phyloP scores from a whole-genome alignment of 108 stramenopile genomes.

The Mayamaea pseudoterrestris region DNA sequence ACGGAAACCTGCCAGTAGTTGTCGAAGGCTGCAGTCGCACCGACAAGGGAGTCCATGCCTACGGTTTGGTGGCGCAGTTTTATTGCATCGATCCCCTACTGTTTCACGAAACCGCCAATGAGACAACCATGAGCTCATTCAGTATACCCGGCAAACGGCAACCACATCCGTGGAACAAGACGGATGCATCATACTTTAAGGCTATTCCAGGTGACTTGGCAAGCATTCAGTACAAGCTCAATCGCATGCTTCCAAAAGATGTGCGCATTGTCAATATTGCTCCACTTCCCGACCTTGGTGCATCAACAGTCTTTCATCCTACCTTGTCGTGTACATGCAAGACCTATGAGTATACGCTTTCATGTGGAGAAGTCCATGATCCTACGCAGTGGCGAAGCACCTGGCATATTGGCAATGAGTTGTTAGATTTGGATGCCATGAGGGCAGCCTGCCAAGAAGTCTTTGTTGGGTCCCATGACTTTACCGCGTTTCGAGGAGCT shows the following conservation, averaged over 20 bases:
- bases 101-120: background rate
- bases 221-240: slow-evolving; percentile 52
- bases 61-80: slow-evolving; percentile 49
- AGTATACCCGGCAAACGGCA: slow-evolving; percentile 31
- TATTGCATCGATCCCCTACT: slow-evolving; percentile 27
- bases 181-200: slow-evolving; percentile 41
- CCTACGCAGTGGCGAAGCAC: slow-evolving; percentile 33
- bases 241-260: slow-evolving; percentile 69
- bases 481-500: slow-evolving; percentile 57
- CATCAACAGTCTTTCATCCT: too few species aligned
- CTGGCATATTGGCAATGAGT: slow-evolving; percentile 37
- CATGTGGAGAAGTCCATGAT: slow-evolving; percentile 46
- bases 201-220: slow-evolving; percentile 47
- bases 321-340: slow-evolving; percentile 43
- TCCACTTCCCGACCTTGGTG: slow-evolving; percentile 24
- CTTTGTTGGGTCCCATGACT: slow-evolving; percentile 38
- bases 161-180: slow-evolving; percentile 37
- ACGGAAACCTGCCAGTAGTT: slow-evolving; percentile 59
- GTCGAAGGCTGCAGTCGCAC: slow-evolving; percentile 76
- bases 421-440: slow-evolving; percentile 4
- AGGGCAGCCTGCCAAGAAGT: slow-evolving; percentile 5
- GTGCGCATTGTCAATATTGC: slow-evolving; percentile 41
- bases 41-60: slow-evolving; percentile 75
- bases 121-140: background rate
- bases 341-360: slow-evolving; percentile 56